A percentile compares a stretch with the other conserved stretches of the same genome.
Evolutionary conservation across 1,284 basidiomycete genomes (phyloP).

Genomic region (Malassezia restricta): DNA sequence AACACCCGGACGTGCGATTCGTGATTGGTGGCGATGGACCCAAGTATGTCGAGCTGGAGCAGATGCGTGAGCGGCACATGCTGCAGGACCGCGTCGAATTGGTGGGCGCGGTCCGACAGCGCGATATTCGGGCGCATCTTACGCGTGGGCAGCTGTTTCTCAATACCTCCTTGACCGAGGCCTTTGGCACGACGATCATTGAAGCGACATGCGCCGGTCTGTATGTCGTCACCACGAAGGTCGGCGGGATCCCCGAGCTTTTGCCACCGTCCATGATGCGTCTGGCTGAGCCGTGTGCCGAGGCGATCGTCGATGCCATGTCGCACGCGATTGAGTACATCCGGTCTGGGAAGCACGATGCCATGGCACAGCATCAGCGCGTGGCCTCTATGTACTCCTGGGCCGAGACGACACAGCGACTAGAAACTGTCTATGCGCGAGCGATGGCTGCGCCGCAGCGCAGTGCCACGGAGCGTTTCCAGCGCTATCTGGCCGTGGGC

Average conservation of each 20-base stretch:
- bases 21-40: slow-evolving; percentile 84
- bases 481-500: slow-evolving; percentile 36
- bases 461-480: slow-evolving; percentile 20
- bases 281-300: slow-evolving; percentile 78
- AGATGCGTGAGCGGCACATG: slow-evolving; percentile 81
- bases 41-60: slow-evolving; percentile 83
- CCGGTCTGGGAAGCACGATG: slow-evolving; percentile 60
- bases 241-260: slow-evolving; percentile 91
- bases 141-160: slow-evolving; percentile 76
- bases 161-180: slow-evolving; percentile 89
- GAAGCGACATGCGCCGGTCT: slow-evolving; percentile 91
- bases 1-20: slow-evolving; percentile 73
- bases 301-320: slow-evolving; percentile 67
- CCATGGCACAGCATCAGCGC: slow-evolving; percentile 62
- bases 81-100: slow-evolving; percentile 83
- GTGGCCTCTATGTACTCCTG: slow-evolving; percentile 78
- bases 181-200: slow-evolving; percentile 89
- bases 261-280: slow-evolving; percentile 85
- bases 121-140: slow-evolving; percentile 72
- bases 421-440: slow-evolving; percentile 67
- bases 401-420: slow-evolving; percentile 65
- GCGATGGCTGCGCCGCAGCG: slow-evolving; percentile 51
- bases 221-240: slow-evolving; percentile 83
- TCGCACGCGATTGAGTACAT: slow-evolving; percentile 67
- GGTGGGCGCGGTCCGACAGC: slow-evolving; percentile 66